These are phyloP conservation scores for Urostyla sp. DNA, from an alignment of 73 alveolate genomes.

Conservation along the genomic window DNA sequence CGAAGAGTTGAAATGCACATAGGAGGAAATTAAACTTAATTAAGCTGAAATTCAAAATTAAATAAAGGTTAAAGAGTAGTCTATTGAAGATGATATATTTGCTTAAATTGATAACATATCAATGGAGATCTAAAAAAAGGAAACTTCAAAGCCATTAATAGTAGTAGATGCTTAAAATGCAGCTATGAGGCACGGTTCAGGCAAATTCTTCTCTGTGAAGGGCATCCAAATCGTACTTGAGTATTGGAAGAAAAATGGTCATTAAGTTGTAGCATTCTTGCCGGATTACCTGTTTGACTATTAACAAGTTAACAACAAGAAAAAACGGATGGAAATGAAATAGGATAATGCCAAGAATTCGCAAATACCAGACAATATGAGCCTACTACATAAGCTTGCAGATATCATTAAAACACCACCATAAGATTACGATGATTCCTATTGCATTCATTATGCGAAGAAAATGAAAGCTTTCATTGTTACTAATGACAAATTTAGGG, in stretches of 20 bases:
- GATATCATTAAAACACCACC: constrained; percentile 90
- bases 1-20: constrained; percentile 30
- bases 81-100: constrained; percentile 29
- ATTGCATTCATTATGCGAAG: constrained; percentile 93
- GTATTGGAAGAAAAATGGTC: constrained; percentile 89
- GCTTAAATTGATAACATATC: constrained; percentile 17
- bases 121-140: neutral
- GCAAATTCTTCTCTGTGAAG: constrained; percentile 79
- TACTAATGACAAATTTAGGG: constrained; percentile 94
- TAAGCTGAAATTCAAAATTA: neutral
- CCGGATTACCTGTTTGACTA: constrained; percentile 93
- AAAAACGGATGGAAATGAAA: constrained; percentile 48
- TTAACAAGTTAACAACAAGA: constrained; percentile 77
- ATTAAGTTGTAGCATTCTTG: constrained; percentile 82
- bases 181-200: constrained; percentile 95
- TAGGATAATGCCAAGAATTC: constrained; percentile 12
- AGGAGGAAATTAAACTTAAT: neutral
- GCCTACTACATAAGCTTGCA: constrained; percentile 74
- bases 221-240: constrained; percentile 92
- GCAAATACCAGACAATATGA: constrained; percentile 86
- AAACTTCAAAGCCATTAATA: constrained; percentile 60
- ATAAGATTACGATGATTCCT: constrained; percentile 95
- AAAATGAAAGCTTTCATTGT: constrained; percentile 87
- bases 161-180: constrained; percentile 95
- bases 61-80: constrained; percentile 8